Evolutionary conservation across 176 grass and related monocot species (phyloP), one percentile per base, ranked within the genome.

Genomic region (Puccinellia tenuiflora): DNA sequence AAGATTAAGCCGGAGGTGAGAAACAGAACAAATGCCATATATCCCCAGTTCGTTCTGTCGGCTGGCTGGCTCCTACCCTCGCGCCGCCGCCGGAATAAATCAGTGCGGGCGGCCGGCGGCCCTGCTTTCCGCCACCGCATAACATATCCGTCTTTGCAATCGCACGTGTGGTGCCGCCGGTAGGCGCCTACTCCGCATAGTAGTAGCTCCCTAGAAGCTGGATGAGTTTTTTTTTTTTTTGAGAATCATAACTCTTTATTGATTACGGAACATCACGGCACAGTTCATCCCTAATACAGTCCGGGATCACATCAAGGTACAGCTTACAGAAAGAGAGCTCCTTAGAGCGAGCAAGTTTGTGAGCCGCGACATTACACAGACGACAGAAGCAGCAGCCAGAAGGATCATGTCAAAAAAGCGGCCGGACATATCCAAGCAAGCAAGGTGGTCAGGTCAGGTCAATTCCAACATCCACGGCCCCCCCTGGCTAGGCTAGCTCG

Each of bases 121-220:
- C 15, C 37, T 6, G 33, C 83, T 82, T 89, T 82, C 56, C n/a
- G 8, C 73, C 73, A 67, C 12, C n/a, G 28, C 73, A 38, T 78
- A 21, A 28, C 33, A 65, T 62, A 42, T 42, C 5, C 20, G 62
- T 28, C 2, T 38, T 40, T 22, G 40, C 67, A 2, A 70, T 70
- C 5, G 67, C 61, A 15, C 67, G 64, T 72, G 80, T 3, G 33
- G 55, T 22, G 52, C 66, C 38, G 34, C 65, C 67, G 17, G 26
- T 62, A 8, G 15, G 48, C 24, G 56, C 75, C 75, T 73, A 88
- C 54, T 42, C 29, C 50, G 68, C 31, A 51, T 11, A 13, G n/a
- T n/a, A n/a, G n/a, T 37, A 51, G 55, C 81, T 45, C 50, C 42
- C 16, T 47, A 17, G 2, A 7, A 17, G 59, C 28, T 31, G 59